phyloP scores from a whole-genome alignment of 2,329 filamentous ascomycete species.

The Exophiala lecanii-corni region DNA sequence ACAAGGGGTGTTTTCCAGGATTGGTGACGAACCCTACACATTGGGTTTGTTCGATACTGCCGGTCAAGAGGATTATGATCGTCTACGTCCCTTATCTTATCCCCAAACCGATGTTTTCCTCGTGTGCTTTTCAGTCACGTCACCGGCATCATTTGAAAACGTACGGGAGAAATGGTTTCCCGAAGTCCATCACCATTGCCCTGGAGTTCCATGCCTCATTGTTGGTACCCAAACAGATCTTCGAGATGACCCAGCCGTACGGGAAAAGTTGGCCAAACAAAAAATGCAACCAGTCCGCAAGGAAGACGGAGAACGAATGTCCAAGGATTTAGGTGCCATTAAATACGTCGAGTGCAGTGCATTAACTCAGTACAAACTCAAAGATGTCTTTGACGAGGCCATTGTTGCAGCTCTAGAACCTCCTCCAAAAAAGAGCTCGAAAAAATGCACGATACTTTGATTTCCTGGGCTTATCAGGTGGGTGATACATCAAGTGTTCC shows the following conservation, averaged over 20 bases:
- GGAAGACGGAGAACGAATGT: conserved; percentile 93
- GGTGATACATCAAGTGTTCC: conserved; percentile 13
- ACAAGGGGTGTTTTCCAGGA: conserved; percentile 57
- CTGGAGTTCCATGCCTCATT: conserved; percentile 93
- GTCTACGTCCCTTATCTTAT: conserved; percentile 91
- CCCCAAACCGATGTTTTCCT: conserved; percentile 98
- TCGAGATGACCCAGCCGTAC: conserved; percentile 78
- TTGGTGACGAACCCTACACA: conserved; percentile 97
- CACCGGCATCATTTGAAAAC: conserved; percentile 97
- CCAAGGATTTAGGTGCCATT: conserved; percentile 92
- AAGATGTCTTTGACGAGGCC: conserved; percentile 99
- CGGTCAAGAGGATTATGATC: conserved; percentile 98
- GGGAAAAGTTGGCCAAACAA: conserved; percentile 89
- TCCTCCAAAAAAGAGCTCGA: conserved; percentile 69
- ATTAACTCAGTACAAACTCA: conserved; percentile 95
- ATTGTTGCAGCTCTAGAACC: conserved; percentile 95
- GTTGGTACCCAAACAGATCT: conserved; percentile 97
- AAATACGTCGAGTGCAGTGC: conserved; percentile 99
- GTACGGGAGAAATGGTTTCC: conserved; percentile 99
- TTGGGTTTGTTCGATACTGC: conserved; percentile 97
- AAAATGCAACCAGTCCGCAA: conserved; percentile 91
- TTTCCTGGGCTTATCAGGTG: conserved; percentile 10
- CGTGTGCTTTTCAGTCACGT: conserved; percentile 97
- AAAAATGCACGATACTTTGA: conserved; percentile 68
- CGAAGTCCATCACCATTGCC: conserved; percentile 97